phyloP scores from a whole-genome alignment of 371 early-diverging fungal genomes.

The Saksenaea oblongispora region DNA sequence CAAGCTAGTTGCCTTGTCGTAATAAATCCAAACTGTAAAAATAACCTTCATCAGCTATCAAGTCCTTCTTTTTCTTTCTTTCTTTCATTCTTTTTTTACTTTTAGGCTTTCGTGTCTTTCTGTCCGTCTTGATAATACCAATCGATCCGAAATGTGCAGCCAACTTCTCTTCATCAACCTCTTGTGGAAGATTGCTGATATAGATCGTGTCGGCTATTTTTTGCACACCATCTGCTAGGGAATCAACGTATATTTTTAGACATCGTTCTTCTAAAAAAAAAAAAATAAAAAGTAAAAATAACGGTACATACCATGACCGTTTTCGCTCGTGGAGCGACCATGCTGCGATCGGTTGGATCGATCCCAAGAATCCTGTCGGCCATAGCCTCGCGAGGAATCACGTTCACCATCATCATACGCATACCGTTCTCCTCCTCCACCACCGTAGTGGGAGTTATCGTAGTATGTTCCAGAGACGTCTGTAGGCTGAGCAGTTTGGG shows the following conservation, averaged over 20 bases:
- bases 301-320: not conserved
- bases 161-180: slow-evolving; percentile 62
- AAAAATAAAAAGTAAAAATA: not conserved
- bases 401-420: not conserved
- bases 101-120: slow-evolving; percentile 60
- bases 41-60: not conserved
- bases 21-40: slow-evolving; percentile 67
- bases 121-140: slow-evolving; percentile 74
- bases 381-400: not conserved
- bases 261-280: not conserved
- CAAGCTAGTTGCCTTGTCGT: slow-evolving; percentile 56
- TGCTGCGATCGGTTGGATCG: not conserved
- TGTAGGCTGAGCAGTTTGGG: not conserved
- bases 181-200: slow-evolving; percentile 59
- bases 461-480: not conserved
- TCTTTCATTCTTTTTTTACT: slow-evolving; percentile 30
- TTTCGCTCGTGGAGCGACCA: not conserved
- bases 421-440: not conserved
- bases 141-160: slow-evolving; percentile 65
- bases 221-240: slow-evolving; percentile 30
- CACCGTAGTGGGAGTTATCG: not conserved
- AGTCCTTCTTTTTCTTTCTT: not conserved
- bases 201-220: slow-evolving; percentile 68
- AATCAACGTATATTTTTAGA: not conserved
- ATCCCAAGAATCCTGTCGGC: not conserved